Percentiles rank a stretch among this genome's conserved stretches.
Evolutionary conservation across 2,329 filamentous ascomycete species (phyloP).

Genomic region (Decorospora gaudefroyi): DNA sequence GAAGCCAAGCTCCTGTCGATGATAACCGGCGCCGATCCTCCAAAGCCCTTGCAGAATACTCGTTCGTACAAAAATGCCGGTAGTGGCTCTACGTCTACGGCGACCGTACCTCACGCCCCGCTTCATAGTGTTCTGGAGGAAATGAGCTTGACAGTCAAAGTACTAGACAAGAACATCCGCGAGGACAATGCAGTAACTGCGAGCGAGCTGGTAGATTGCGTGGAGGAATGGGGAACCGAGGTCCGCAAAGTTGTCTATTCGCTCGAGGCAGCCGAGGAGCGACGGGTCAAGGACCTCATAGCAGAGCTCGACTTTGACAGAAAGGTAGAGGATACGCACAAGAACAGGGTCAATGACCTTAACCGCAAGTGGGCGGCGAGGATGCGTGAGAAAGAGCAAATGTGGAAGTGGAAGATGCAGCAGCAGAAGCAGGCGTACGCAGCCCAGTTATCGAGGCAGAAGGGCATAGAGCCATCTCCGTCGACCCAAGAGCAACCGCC

Average conservation of each 20-base stretch:
- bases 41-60: background rate
- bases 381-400: constrained; percentile 3
- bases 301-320: constrained; percentile 6
- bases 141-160: background rate
- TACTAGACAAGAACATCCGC: background rate
- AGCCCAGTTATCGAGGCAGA: background rate
- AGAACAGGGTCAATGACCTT: background rate
- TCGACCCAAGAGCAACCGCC: background rate
- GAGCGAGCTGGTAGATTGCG: background rate
- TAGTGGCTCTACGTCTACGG: constrained; percentile 1
- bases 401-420: constrained; percentile 3
- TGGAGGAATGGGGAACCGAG: background rate
- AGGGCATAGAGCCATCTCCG: background rate
- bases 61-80: constrained; percentile 3
- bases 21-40: background rate
- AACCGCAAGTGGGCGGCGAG: background rate
- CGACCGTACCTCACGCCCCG: background rate
- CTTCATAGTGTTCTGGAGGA: background rate
- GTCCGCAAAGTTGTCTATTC: constrained; percentile 1
- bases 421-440: constrained; percentile 1
- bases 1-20: constrained; percentile 4
- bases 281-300: constrained; percentile 1
- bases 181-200: background rate
- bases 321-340: background rate
- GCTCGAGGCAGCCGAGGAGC: constrained; percentile 2